A percentile compares a stretch with the other conserved stretches of the same genome.
Evolutionary conservation across 2,329 filamentous ascomycete species (phyloP).

Genomic region (Drechmeria coniospora): DNA sequence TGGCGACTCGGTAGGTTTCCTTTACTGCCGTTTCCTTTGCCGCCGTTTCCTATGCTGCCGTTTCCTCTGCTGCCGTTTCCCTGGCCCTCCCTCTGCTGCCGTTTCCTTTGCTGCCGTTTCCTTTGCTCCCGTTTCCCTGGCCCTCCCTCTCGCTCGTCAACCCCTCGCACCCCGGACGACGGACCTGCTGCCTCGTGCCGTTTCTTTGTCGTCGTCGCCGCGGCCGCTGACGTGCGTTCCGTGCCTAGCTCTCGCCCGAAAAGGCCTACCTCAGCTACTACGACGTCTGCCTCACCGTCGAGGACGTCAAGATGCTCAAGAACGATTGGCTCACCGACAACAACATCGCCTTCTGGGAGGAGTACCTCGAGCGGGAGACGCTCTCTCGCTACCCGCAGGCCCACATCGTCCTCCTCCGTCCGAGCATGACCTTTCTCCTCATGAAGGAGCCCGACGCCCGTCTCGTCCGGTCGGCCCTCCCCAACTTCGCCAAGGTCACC

Average conservation of each 20-base stretch:
- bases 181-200: not conserved
- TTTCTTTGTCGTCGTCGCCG: not conserved
- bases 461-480: conserved; percentile 51
- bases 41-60: not conserved
- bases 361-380: conserved; percentile 84
- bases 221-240: not conserved
- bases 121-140: not conserved
- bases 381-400: conserved; percentile 67
- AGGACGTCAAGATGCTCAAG: conserved; percentile 78
- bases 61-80: not conserved
- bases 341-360: conserved; percentile 96
- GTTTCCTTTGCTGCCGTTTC: not conserved
- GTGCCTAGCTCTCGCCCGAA: conserved; percentile 37
- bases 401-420: conserved; percentile 78
- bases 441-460: conserved; percentile 53
- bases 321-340: conserved; percentile 96
- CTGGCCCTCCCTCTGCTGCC: not conserved
- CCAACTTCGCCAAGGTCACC: conserved; percentile 64
- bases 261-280: conserved; percentile 26
- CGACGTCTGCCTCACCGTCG: conserved; percentile 49
- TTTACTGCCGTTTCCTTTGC: not conserved
- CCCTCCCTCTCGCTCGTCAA: not conserved
- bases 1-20: conserved; percentile 27
- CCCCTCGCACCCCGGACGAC: not conserved
- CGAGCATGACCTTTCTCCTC: conserved; percentile 83